Conservation (phyloP, 164 flowering plant genomes). For the Annona cherimola region DNA sequence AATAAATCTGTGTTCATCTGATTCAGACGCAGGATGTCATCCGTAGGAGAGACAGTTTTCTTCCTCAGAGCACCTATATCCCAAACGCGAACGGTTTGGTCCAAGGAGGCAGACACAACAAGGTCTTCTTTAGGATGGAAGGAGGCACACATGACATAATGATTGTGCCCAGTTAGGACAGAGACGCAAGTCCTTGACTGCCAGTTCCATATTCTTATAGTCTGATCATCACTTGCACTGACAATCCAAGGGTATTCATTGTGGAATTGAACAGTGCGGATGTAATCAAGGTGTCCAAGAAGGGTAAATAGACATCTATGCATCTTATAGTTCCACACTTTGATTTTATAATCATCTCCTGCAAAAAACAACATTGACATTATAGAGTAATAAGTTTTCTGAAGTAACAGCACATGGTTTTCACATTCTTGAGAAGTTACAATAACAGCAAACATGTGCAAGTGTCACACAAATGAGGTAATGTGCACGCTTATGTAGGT, state of each 20-base stretch:
- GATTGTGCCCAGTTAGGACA: constrained; percentile 90
- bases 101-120: constrained; percentile 89
- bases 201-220: constrained; percentile 98
- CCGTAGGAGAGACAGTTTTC: constrained; percentile 79
- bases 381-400: neutral
- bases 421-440: neutral
- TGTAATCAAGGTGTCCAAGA: constrained; percentile 87
- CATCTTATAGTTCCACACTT: constrained; percentile 85
- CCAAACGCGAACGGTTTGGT: constrained; percentile 95
- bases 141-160: constrained; percentile 77
- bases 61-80: constrained; percentile 84
- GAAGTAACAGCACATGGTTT: neutral
- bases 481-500: neutral
- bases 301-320: constrained; percentile 71
- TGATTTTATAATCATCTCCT: constrained; percentile 96
- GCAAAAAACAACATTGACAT: constrained; percentile 13
- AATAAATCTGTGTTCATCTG: constrained; percentile 91
- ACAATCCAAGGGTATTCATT: constrained; percentile 90
- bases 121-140: constrained; percentile 95
- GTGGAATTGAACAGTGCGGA: constrained; percentile 91
- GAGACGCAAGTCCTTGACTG: constrained; percentile 85
- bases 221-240: constrained; percentile 85
- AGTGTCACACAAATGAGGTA: neutral
- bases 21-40: constrained; percentile 73
- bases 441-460: neutral